Evolutionary conservation across 805 yeast species (phyloP).

Genomic region (Candida tallmaniae): DNA sequence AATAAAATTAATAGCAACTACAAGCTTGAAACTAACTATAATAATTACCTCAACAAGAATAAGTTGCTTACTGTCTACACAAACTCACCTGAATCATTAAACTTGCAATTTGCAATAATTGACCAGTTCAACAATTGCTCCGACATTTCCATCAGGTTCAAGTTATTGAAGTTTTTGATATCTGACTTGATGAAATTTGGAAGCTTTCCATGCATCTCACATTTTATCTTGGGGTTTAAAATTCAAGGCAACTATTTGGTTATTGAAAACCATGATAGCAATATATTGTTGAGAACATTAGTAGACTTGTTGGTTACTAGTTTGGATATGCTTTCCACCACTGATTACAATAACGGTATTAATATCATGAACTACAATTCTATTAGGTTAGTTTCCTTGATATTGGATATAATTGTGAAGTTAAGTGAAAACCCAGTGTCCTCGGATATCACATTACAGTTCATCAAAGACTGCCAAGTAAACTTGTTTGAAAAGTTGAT

Average conservation of each 20-base stretch:
- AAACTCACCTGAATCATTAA: conserved; percentile 71
- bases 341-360: conserved; percentile 28
- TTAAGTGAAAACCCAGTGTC: conserved; percentile 57
- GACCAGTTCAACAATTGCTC: conserved; percentile 51
- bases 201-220: conserved; percentile 54
- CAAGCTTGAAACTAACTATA: conserved; percentile 8
- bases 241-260: conserved; percentile 41
- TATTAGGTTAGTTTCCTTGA: conserved; percentile 51
- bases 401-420: conserved; percentile 59
- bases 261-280: conserved; percentile 57
- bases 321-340: conserved; percentile 36
- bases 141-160: conserved; percentile 47
- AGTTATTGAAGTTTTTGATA: conserved; percentile 55
- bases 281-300: conserved; percentile 44
- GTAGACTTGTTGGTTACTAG: conserved; percentile 47
- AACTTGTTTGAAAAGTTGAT: conserved; percentile 51
- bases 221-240: conserved; percentile 74
- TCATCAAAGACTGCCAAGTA: conserved; percentile 41
- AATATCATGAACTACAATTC: conserved; percentile 48
- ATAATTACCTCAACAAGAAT: conserved; percentile 40
- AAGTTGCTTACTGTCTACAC: conserved; percentile 67
- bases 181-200: conserved; percentile 39
- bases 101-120: conserved; percentile 70
- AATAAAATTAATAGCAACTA: conserved; percentile 44
- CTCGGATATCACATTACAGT: conserved; percentile 45